Evolutionary conservation across 2,329 filamentous ascomycete species (phyloP).

Genomic region (Acarospora socialis): DNA sequence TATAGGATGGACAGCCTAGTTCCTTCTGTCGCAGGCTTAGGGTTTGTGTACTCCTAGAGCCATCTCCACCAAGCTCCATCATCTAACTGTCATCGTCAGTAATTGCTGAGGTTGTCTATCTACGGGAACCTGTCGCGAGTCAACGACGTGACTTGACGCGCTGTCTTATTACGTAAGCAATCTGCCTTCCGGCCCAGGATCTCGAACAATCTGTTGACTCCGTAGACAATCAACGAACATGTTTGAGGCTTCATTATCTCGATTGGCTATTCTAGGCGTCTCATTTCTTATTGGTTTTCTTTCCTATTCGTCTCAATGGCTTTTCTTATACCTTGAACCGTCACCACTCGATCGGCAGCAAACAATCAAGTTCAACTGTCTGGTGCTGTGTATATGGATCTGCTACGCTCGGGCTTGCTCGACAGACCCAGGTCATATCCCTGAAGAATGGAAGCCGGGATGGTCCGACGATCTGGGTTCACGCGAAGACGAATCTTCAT

Average conservation of each 20-base stretch:
- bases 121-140: no score
- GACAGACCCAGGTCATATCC: slow-evolving; percentile 43
- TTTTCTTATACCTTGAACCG: slow-evolving; percentile 42
- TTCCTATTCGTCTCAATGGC: slow-evolving; percentile 44
- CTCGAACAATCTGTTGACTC: background rate
- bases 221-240: slow-evolving; percentile 1
- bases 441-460: slow-evolving; percentile 26
- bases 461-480: background rate
- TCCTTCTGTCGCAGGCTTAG: no score
- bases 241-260: slow-evolving; percentile 19
- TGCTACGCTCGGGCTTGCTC: slow-evolving; percentile 45
- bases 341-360: slow-evolving; percentile 35
- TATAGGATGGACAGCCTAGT: no score
- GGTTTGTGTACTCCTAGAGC: no score
- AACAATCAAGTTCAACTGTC: slow-evolving; percentile 39
- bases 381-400: slow-evolving; percentile 41
- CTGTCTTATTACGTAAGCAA: no score
- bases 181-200: background rate
- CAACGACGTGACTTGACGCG: no score
- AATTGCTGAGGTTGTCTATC: no score
- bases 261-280: slow-evolving; percentile 40
- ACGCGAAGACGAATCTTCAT: slow-evolving; percentile 9
- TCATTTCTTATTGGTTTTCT: slow-evolving; percentile 43
- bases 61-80: no score
- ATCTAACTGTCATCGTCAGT: no score